Percentiles rank a stretch among this genome's conserved stretches.
Evolutionary conservation across 306 rosid species (phyloP).

Genomic region (Rosa rugosa): DNA sequence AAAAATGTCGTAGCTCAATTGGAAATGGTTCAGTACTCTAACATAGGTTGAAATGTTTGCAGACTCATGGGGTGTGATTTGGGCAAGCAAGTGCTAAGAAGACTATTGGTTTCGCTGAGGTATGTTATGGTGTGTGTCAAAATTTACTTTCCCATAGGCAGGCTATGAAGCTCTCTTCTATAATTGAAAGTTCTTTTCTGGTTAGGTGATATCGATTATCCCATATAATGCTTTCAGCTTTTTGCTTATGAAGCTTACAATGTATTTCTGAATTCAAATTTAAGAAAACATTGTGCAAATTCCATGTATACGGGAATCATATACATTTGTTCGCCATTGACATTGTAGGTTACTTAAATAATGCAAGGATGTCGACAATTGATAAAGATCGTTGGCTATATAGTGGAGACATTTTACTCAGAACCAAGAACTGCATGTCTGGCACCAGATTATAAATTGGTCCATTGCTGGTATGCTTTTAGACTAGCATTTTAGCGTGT

Average conservation of each 20-base stretch:
- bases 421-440: too few species aligned
- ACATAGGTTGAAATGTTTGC: slow-evolving; percentile 28
- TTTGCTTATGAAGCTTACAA: slow-evolving; percentile 83
- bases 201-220: slow-evolving; percentile 85
- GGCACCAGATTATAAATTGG: too few species aligned
- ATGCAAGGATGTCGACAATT: too few species aligned
- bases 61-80: slow-evolving; percentile 90
- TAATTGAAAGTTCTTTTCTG: slow-evolving; percentile 28
- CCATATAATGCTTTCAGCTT: slow-evolving; percentile 95
- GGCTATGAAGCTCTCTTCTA: slow-evolving; percentile 17
- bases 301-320: not conserved
- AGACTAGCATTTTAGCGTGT: too few species aligned
- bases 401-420: too few species aligned
- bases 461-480: too few species aligned
- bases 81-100: slow-evolving; percentile 77
- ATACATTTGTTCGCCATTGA: too few species aligned
- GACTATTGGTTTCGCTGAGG: slow-evolving; percentile 79
- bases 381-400: too few species aligned
- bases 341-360: too few species aligned
- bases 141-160: slow-evolving; percentile 19
- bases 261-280: slow-evolving; percentile 42
- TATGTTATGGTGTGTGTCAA: slow-evolving; percentile 29
- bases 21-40: slow-evolving; percentile 1
- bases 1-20: not conserved
- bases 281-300: slow-evolving; percentile 18